Evolutionary conservation across 2,329 filamentous ascomycete species (phyloP).

Genomic region (Paecilomyces sp.): DNA sequence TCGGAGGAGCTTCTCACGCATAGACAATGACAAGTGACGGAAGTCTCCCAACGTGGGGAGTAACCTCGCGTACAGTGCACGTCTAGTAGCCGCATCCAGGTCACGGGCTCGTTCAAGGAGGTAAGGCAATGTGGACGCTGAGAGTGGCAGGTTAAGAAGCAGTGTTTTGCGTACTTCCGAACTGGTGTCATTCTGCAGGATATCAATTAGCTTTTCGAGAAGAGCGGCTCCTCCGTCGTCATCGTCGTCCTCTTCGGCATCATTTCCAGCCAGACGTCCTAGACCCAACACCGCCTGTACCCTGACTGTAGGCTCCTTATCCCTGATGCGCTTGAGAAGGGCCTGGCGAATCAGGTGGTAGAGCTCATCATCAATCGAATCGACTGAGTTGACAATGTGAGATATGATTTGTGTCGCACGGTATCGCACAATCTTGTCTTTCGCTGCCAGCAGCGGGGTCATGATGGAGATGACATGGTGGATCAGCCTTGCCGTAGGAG

Average conservation of each 20-base stretch:
- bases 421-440: slow-evolving; percentile 90
- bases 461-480: slow-evolving; percentile 65
- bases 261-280: slow-evolving; percentile 73
- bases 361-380: slow-evolving; percentile 84
- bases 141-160: slow-evolving; percentile 81
- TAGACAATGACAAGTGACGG: slow-evolving; percentile 81
- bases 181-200: slow-evolving; percentile 88
- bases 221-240: slow-evolving; percentile 61
- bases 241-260: slow-evolving; percentile 62
- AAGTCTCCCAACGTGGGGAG: slow-evolving; percentile 90
- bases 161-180: slow-evolving; percentile 87
- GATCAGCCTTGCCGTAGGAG: slow-evolving; percentile 73
- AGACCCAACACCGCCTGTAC: slow-evolving; percentile 87
- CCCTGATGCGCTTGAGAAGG: slow-evolving; percentile 75
- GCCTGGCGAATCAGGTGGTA: slow-evolving; percentile 76
- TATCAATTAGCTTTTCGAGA: slow-evolving; percentile 74
- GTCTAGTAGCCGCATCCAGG: slow-evolving; percentile 72
- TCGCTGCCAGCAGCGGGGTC: slow-evolving; percentile 69
- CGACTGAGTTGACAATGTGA: slow-evolving; percentile 85
- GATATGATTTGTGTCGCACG: slow-evolving; percentile 83
- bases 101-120: slow-evolving; percentile 88
- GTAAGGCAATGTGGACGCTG: slow-evolving; percentile 73
- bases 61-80: slow-evolving; percentile 79
- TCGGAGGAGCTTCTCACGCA: slow-evolving; percentile 88
- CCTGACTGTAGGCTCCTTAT: slow-evolving; percentile 89